Percentiles rank a stretch among this genome's conserved stretches.
Evolutionary conservation across 306 rosid genomes (phyloP).

Genomic region (Dalbergia cultrata): DNA sequence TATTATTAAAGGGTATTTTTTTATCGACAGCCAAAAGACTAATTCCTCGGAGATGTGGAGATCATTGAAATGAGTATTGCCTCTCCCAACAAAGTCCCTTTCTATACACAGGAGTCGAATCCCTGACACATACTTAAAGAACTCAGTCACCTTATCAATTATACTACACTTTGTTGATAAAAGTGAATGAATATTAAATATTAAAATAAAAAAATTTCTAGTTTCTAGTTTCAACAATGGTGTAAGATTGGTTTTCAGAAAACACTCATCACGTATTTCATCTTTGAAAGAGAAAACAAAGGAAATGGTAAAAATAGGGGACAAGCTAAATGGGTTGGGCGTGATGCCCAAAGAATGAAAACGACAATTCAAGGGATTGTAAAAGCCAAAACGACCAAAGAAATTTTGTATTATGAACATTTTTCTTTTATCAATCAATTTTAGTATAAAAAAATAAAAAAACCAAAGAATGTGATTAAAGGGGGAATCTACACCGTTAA

Average conservation of each 20-base stretch:
- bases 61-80: too few relatives aligned
- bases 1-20: too few relatives aligned
- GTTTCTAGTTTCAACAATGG: neutral
- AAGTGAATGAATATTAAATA: neutral
- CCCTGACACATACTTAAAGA: too few relatives aligned
- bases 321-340: slow-evolving; percentile 21
- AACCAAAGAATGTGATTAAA: neutral
- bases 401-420: neutral
- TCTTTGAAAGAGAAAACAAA: neutral
- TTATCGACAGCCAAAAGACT: too few relatives aligned
- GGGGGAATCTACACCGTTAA: neutral
- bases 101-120: too few relatives aligned
- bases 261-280: slow-evolving; percentile 12
- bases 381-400: slow-evolving; percentile 30
- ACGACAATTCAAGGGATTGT: slow-evolving; percentile 42
- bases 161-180: too few relatives aligned
- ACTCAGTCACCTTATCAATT: too few relatives aligned
- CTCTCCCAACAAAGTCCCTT: too few relatives aligned
- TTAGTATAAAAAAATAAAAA: neutral
- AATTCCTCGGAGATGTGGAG: too few relatives aligned
- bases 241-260: slow-evolving; percentile 14
- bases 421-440: too few relatives aligned
- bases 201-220: too few relatives aligned
- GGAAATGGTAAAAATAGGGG: slow-evolving; percentile 32
- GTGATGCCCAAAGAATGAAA: slow-evolving; percentile 32